Percentiles rank a stretch among this genome's conserved stretches.
phyloP scores from a whole-genome alignment of 441 rosid species.

The Syzygium malaccense region DNA sequence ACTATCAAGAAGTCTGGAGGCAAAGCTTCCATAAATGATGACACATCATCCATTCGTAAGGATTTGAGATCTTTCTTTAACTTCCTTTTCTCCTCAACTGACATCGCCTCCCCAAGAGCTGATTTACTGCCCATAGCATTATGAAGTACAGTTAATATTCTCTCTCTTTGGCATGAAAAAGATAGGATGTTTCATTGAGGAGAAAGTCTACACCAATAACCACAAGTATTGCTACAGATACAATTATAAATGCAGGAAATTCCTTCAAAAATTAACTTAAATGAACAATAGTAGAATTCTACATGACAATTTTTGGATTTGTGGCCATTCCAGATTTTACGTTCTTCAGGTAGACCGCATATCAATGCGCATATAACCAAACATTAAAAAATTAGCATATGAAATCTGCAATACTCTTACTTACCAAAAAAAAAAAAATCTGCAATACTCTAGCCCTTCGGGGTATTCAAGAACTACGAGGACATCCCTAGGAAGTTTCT shows the following conservation, averaged over 20 bases:
- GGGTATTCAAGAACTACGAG: not conserved
- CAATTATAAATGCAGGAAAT: not conserved
- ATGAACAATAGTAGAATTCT: not conserved
- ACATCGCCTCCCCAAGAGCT: slow-evolving; percentile 58
- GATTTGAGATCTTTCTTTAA: slow-evolving; percentile 61
- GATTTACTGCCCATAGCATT: slow-evolving; percentile 50
- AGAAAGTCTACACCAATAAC: not conserved
- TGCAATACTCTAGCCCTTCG: not conserved
- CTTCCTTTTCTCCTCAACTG: slow-evolving; percentile 50
- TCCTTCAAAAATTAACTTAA: not conserved
- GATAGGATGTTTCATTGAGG: not conserved
- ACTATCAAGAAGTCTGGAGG: slow-evolving; percentile 68
- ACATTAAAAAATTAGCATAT: not conserved
- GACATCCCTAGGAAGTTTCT: not conserved
- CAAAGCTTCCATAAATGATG: slow-evolving; percentile 83
- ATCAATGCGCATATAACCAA: not conserved
- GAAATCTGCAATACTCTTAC: not conserved
- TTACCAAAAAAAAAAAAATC: too few relatives aligned
- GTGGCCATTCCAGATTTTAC: not conserved
- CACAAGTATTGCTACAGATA: not conserved
- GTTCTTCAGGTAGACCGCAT: not conserved
- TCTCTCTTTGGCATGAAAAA: not conserved
- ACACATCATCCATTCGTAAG: slow-evolving; percentile 66
- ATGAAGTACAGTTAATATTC: not conserved
- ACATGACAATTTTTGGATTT: not conserved